These are phyloP conservation scores for Boletus fagicola DNA, from an alignment of 768 basidiomycete genomes.

Conservation along the genomic window DNA sequence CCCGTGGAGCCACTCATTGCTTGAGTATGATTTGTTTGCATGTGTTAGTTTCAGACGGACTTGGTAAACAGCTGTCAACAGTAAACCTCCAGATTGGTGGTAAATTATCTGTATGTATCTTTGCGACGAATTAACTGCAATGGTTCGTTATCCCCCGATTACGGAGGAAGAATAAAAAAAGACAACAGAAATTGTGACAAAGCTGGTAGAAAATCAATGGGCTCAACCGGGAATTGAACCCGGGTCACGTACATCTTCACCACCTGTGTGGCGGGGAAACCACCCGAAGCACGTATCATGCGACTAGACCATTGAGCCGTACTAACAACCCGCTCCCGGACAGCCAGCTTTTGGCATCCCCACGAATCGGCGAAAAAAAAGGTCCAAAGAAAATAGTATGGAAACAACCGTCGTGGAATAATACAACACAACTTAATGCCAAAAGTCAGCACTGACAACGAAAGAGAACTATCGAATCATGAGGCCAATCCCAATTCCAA, in stretches of 20 bases:
- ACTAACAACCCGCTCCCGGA: not conserved
- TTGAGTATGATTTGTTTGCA: conserved; percentile 7
- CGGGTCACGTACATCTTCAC: conserved; percentile 38
- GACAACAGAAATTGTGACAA: not conserved
- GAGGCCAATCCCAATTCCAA: conserved; percentile 45
- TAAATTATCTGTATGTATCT: not conserved
- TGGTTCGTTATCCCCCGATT: not conserved
- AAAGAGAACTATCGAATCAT: conserved; percentile 26
- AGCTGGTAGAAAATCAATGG: conserved; percentile 7
- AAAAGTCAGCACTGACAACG: not conserved
- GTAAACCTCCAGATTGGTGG: not conserved
- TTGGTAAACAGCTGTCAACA: conserved; percentile 19
- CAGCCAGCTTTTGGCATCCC: not conserved
- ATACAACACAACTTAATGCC: not conserved
- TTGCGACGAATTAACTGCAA: not conserved
- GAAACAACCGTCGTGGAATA: not conserved
- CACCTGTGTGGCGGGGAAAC: conserved; percentile 22
- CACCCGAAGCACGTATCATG: conserved; percentile 38
- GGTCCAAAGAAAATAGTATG: not conserved
- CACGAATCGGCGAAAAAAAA: not conserved
- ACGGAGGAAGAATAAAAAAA: not conserved
- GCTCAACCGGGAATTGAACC: conserved; percentile 37
- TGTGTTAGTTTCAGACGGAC: conserved; percentile 15
- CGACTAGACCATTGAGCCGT: conserved; percentile 37
- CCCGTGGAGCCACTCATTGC: not conserved